A percentile compares a stretch with the other conserved stretches of the same genome.
These are phyloP conservation scores for Discostella pseudostelligera DNA, from an alignment of 108 stramenopile species.

Conservation along the genomic window DNA sequence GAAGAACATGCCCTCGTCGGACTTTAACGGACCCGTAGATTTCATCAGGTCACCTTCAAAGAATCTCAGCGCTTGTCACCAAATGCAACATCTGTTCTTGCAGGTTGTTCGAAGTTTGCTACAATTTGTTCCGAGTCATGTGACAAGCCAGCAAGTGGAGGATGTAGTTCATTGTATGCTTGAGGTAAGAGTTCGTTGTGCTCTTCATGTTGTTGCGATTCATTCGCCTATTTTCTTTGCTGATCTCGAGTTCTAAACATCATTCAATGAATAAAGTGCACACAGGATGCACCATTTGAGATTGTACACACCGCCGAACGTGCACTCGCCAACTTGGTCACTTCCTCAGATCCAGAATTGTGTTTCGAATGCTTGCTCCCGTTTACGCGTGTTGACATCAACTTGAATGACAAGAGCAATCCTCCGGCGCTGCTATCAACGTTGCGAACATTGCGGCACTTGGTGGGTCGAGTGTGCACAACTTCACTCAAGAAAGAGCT, in stretches of 20 bases:
- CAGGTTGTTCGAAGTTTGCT: slow-evolving; percentile 49
- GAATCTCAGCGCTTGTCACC: slow-evolving; percentile 23
- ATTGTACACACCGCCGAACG: slow-evolving; percentile 54
- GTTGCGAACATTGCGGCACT: slow-evolving; percentile 32
- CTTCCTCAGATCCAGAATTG: slow-evolving; percentile 23
- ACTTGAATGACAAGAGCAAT: slow-evolving; percentile 22
- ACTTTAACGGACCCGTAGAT: slow-evolving; percentile 3
- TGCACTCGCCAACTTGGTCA: slow-evolving; percentile 51
- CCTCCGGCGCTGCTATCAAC: slow-evolving; percentile 37
- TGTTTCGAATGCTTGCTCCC: slow-evolving; percentile 48
- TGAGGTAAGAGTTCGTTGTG: slow-evolving; percentile 28
- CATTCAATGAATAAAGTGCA: slow-evolving; percentile 26
- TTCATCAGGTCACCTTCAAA: slow-evolving; percentile 43
- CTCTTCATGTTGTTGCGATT: not conserved
- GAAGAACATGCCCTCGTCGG: slow-evolving; percentile 17
- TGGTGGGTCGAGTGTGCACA: slow-evolving; percentile 35
- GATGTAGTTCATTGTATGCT: slow-evolving; percentile 40
- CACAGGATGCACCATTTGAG: slow-evolving; percentile 45
- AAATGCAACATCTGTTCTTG: slow-evolving; percentile 48
- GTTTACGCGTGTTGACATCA: slow-evolving; percentile 11
- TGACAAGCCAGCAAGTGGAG: slow-evolving; percentile 26
- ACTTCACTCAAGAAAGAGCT: slow-evolving; percentile 18
- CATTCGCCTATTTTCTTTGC: not conserved
- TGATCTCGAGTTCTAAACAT: not conserved
- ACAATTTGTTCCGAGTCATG: slow-evolving; percentile 39